These are phyloP conservation scores for Microbotryum silenes-acaulis DNA, from an alignment of 1,284 basidiomycete genomes.

Conservation along the genomic window DNA sequence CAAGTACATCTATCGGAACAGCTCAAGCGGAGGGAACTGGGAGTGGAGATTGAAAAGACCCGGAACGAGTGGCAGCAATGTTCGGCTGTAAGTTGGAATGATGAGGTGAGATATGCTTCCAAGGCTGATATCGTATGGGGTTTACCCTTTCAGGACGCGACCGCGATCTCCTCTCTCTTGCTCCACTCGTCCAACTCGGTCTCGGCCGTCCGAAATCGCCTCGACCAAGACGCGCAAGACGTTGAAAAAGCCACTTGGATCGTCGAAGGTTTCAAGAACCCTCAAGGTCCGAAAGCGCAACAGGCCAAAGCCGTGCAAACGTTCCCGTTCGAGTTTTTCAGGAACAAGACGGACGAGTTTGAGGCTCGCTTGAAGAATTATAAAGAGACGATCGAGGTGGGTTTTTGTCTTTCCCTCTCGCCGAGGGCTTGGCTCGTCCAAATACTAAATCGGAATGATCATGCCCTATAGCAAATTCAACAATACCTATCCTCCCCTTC, in stretches of 20 bases:
- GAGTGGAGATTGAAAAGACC: constrained; percentile 62
- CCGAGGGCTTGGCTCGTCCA: background rate
- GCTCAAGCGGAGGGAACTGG: constrained; percentile 63
- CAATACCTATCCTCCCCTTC: constrained; percentile 6
- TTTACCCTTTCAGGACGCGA: constrained; percentile 20
- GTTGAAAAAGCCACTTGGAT: constrained; percentile 61
- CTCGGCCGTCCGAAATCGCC: constrained; percentile 20
- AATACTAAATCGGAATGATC: no score
- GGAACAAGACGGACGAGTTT: constrained; percentile 61
- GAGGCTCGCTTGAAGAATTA: constrained; percentile 63
- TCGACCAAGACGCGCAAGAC: constrained; percentile 25
- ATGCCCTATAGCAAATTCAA: constrained; percentile 9
- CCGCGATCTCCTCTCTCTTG: constrained; percentile 17
- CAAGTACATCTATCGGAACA: constrained; percentile 68
- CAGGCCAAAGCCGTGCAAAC: constrained; percentile 68
- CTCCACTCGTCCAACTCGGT: constrained; percentile 17
- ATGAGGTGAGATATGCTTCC: no score
- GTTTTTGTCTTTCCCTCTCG: constrained; percentile 16
- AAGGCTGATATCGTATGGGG: background rate
- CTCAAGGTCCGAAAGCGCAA: constrained; percentile 59
- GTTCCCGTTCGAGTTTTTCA: constrained; percentile 78
- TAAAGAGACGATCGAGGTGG: constrained; percentile 66
- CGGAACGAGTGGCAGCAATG: constrained; percentile 54
- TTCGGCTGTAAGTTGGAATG: constrained; percentile 53
- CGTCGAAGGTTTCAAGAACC: constrained; percentile 52